Conservation (phyloP, 805 yeast species). For the Hanseniaspora guilliermondii region DNA sequence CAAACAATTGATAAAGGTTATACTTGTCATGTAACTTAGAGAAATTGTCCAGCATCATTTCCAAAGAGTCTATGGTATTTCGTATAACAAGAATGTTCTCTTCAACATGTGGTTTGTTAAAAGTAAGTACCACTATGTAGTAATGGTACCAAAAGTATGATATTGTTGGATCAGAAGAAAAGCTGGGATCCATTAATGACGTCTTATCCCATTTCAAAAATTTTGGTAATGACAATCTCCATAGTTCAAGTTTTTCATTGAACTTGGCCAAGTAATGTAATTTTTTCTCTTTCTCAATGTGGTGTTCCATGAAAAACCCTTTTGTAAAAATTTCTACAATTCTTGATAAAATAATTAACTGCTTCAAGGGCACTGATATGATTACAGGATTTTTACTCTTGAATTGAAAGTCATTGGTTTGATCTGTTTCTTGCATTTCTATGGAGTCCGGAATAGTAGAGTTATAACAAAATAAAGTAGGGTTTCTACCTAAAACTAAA, state of each 20-base stretch:
- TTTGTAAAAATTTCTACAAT: constrained; percentile 28
- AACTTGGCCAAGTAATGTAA: constrained; percentile 31
- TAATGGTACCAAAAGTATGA: constrained; percentile 45
- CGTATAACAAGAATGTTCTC: constrained; percentile 24
- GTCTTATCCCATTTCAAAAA: constrained; percentile 39
- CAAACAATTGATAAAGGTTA: constrained; percentile 26
- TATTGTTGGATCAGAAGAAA: constrained; percentile 39
- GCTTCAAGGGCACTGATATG: constrained; percentile 30
- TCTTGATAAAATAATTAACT: constrained; percentile 34
- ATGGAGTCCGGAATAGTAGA: constrained; percentile 50
- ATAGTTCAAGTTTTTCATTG: constrained; percentile 37
- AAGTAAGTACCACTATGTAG: constrained; percentile 45
- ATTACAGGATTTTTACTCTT: constrained; percentile 25
- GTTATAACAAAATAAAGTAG: constrained; percentile 41
- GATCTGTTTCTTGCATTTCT: constrained; percentile 47
- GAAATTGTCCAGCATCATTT: constrained; percentile 23
- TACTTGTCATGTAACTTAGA: constrained; percentile 19
- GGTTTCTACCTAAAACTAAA: constrained; percentile 46
- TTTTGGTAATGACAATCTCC: constrained; percentile 40
- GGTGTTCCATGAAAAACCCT: constrained; percentile 26
- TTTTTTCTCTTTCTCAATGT: constrained; percentile 25
- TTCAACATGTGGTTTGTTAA: constrained; percentile 49
- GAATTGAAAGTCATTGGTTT: constrained; percentile 48
- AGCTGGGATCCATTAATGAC: constrained; percentile 32
- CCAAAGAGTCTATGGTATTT: constrained; percentile 24